Percentiles rank a stretch among this genome's conserved stretches.
Conservation (phyloP, 805 yeast species). For the Candida stauntonica region DNA sequence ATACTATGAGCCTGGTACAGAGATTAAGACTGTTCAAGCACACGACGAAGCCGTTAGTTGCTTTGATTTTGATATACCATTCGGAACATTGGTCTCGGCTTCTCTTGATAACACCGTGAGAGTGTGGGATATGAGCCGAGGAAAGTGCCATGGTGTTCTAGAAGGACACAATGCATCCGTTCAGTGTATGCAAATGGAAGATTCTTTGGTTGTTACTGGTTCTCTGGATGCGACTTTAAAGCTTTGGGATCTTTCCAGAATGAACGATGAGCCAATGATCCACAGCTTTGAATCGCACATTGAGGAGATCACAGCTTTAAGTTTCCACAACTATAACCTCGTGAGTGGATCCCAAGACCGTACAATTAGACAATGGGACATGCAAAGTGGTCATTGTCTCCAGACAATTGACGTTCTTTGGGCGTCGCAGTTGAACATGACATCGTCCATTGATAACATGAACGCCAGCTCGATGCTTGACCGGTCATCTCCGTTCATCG, state of each 20-base stretch:
- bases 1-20: slow-evolving; percentile 55
- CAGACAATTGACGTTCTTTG: slow-evolving; percentile 68
- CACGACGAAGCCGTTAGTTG: slow-evolving; percentile 52
- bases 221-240: slow-evolving; percentile 59
- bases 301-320: slow-evolving; percentile 60
- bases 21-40: slow-evolving; percentile 45
- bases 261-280: slow-evolving; percentile 33
- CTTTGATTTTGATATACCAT: slow-evolving; percentile 69
- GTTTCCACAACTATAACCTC: slow-evolving; percentile 47
- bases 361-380: slow-evolving; percentile 75
- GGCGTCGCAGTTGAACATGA: slow-evolving; percentile 39
- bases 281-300: slow-evolving; percentile 59
- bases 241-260: slow-evolving; percentile 50
- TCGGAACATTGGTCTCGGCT: slow-evolving; percentile 73
- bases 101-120: slow-evolving; percentile 72
- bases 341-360: slow-evolving; percentile 69
- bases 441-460: slow-evolving; percentile 14
- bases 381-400: slow-evolving; percentile 56
- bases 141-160: slow-evolving; percentile 45
- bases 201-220: slow-evolving; percentile 47
- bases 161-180: slow-evolving; percentile 62
- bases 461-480: no score
- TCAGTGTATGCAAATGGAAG: slow-evolving; percentile 54
- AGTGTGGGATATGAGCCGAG: slow-evolving; percentile 76
- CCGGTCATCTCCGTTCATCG: slow-evolving; percentile 42